phyloP scores from a whole-genome alignment of 2,329 filamentous ascomycete genomes.

The Colletotrichum falcatum region DNA sequence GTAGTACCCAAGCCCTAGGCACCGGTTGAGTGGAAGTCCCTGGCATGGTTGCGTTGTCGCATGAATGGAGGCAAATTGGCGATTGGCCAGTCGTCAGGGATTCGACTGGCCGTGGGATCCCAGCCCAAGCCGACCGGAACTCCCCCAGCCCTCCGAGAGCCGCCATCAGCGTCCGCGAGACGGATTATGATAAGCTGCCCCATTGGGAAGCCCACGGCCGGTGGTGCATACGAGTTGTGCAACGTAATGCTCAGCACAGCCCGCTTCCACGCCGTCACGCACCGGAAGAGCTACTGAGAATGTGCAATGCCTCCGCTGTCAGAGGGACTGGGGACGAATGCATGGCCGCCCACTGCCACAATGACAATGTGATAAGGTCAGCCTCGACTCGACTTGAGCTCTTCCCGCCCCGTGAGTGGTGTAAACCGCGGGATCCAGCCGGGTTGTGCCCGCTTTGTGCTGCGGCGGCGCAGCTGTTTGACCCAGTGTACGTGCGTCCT shows the following conservation, averaged over 20 bases:
- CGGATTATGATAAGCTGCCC: constrained; percentile 38
- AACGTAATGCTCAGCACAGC: constrained; percentile 38
- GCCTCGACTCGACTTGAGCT: constrained; percentile 23
- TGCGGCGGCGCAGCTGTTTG: constrained; percentile 37
- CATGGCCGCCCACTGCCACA: constrained; percentile 24
- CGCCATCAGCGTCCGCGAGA: constrained; percentile 35
- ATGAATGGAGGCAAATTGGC: constrained; percentile 40
- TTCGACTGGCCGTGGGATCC: constrained; percentile 24
- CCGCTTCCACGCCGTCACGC: constrained; percentile 30
- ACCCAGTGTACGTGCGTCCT: constrained; percentile 28
- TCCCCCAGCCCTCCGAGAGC: constrained; percentile 26
- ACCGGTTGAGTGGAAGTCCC: constrained; percentile 21
- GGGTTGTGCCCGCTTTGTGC: constrained; percentile 38
- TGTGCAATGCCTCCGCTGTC: constrained; percentile 19
- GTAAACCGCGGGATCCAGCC: constrained; percentile 36
- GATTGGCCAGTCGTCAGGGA: constrained; percentile 34
- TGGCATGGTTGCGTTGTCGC: constrained; percentile 30
- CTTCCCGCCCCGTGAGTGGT: constrained; percentile 1
- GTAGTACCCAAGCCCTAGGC: not conserved
- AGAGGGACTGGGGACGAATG: constrained; percentile 16
- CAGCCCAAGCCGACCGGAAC: constrained; percentile 23
- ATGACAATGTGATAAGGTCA: constrained; percentile 35
- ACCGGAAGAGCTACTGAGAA: constrained; percentile 34
- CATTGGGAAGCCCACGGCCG: constrained; percentile 35
- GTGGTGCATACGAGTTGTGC: constrained; percentile 39